These are phyloP conservation scores for Dendrobium catenatum DNA, from an alignment of 106 monocot genomes.

Conservation along the genomic window DNA sequence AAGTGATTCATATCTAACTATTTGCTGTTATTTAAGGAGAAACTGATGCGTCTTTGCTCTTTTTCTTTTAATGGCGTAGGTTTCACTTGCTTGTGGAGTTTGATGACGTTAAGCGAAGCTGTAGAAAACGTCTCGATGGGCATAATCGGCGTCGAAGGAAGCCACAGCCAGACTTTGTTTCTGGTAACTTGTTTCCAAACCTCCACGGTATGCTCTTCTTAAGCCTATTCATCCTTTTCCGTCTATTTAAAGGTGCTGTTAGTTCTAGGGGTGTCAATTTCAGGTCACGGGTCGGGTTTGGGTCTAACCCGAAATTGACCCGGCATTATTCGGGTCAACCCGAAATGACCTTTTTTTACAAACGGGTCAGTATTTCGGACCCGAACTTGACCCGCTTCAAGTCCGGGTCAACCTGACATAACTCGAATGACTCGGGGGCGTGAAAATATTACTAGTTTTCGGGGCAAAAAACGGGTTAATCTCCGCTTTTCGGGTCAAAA, in stretches of 20 bases:
- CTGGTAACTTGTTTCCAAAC: not conserved
- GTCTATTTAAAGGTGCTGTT: not conserved
- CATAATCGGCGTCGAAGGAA: conserved; percentile 6
- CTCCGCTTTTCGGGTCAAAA: too few species aligned
- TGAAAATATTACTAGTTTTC: too few species aligned
- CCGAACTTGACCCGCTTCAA: too few species aligned
- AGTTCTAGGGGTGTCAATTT: too few species aligned
- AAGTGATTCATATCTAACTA: not conserved
- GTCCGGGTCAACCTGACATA: too few species aligned
- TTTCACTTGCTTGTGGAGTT: conserved; percentile 10
- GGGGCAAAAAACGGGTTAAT: too few species aligned
- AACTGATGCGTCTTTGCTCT: not conserved
- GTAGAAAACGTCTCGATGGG: conserved; percentile 11
- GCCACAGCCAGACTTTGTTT: not conserved
- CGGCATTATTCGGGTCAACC: too few species aligned
- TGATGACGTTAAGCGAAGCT: conserved; percentile 10
- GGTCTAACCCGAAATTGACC: too few species aligned
- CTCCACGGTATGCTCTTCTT: not conserved
- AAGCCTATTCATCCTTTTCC: not conserved
- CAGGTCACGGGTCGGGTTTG: too few species aligned
- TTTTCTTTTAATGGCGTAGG: not conserved
- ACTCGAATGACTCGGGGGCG: too few species aligned
- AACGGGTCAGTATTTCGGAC: too few species aligned
- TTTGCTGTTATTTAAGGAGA: not conserved
- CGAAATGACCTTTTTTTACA: too few species aligned